phyloP scores from a whole-genome alignment of 2,329 filamentous ascomycete genomes.

The Byssochlamys sp. region DNA sequence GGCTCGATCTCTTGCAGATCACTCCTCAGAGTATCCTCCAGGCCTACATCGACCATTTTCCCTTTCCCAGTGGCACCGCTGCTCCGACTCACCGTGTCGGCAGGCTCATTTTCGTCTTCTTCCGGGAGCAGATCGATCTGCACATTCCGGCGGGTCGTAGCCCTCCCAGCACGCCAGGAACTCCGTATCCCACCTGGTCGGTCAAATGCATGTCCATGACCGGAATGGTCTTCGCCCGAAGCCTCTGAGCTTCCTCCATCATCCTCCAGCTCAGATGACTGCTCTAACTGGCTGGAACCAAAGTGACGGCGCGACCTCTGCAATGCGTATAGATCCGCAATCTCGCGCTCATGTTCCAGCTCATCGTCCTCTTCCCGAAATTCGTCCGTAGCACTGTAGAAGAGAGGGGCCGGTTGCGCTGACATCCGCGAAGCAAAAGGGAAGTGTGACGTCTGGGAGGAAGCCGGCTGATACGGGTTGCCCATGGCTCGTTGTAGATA shows the following conservation, averaged over 20 bases:
- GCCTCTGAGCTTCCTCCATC: constrained; percentile 53
- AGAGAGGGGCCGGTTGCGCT: constrained; percentile 76
- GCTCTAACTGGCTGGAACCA: constrained; percentile 69
- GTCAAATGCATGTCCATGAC: constrained; percentile 27
- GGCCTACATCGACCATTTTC: constrained; percentile 72
- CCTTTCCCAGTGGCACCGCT: constrained; percentile 49
- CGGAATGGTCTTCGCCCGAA: constrained; percentile 42
- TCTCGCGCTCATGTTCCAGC: constrained; percentile 77
- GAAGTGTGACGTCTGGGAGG: constrained; percentile 64
- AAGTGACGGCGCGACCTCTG: constrained; percentile 84
- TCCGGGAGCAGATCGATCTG: constrained; percentile 25
- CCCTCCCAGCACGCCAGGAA: constrained; percentile 46
- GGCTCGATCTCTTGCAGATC: constrained; percentile 36
- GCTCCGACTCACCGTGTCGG: constrained; percentile 19
- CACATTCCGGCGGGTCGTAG: constrained; percentile 28
- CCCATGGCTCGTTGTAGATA: constrained; percentile 47
- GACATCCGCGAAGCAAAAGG: constrained; percentile 70
- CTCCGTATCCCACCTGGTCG: constrained; percentile 45
- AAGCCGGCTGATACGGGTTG: constrained; percentile 68
- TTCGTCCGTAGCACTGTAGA: constrained; percentile 82
- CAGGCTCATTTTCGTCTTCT: constrained; percentile 26
- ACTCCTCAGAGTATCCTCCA: constrained; percentile 55
- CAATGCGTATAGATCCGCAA: constrained; percentile 86
- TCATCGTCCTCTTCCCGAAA: constrained; percentile 90
- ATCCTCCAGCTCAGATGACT: constrained; percentile 74